A percentile compares a stretch with the other conserved stretches of the same genome.
Evolutionary conservation across 345 rosid genomes (phyloP).

Genomic region (Euphorbia pulcherrima): DNA sequence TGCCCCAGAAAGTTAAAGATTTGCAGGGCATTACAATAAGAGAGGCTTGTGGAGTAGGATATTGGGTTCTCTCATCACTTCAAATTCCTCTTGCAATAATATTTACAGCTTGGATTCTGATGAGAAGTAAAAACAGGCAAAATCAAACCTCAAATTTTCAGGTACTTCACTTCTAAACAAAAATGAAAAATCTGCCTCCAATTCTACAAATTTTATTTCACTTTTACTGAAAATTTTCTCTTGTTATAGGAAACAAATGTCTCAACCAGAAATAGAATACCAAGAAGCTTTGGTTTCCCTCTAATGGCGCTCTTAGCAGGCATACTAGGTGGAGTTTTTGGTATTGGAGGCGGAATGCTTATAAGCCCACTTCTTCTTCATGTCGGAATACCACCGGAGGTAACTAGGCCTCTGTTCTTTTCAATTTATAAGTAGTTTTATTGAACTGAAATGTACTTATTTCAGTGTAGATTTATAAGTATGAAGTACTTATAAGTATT

Average conservation of each 20-base stretch:
- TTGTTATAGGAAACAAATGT: slow-evolving; percentile 41
- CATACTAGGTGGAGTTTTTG: slow-evolving; percentile 73
- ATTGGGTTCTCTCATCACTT: slow-evolving; percentile 61
- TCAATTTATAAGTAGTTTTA: no score
- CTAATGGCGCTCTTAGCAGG: slow-evolving; percentile 76
- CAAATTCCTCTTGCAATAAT: slow-evolving; percentile 75
- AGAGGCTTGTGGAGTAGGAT: slow-evolving; percentile 61
- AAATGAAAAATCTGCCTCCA: not conserved
- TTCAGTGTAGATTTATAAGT: no score
- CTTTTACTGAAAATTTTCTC: not conserved
- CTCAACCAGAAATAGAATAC: slow-evolving; percentile 16
- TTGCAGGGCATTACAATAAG: slow-evolving; percentile 56
- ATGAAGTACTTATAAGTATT: no score
- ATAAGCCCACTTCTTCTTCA: slow-evolving; percentile 88
- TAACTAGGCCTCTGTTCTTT: no score
- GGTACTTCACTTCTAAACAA: slow-evolving; percentile 13
- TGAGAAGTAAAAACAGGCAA: slow-evolving; percentile 34
- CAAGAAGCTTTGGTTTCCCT: slow-evolving; percentile 51
- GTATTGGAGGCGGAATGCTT: slow-evolving; percentile 93
- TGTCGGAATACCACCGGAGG: slow-evolving; percentile 72
- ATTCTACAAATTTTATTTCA: not conserved
- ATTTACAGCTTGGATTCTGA: slow-evolving; percentile 60
- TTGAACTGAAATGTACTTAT: no score
- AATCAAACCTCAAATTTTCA: slow-evolving; percentile 31
- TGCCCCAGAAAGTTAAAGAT: slow-evolving; percentile 8